phyloP scores from a whole-genome alignment of 2,329 filamentous ascomycete species.

The Colletotrichum sp. region DNA sequence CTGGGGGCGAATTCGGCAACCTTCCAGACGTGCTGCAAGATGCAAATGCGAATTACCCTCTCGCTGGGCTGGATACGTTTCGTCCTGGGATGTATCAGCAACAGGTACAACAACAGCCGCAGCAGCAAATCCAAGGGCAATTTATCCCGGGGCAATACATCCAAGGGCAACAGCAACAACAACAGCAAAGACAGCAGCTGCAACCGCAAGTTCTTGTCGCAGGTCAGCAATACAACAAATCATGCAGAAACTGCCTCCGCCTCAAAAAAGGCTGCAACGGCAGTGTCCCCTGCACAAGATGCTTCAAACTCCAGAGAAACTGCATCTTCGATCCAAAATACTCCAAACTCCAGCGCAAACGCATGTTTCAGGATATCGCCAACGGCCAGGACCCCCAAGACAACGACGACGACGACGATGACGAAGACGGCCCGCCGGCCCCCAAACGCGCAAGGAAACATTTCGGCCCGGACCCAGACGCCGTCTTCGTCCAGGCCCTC shows the following conservation, averaged over 20 bases:
- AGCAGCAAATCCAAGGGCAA: neutral
- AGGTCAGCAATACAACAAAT: neutral
- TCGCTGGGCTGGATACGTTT: neutral
- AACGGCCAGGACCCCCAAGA: neutral
- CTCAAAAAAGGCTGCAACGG: neutral
- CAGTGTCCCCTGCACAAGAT: neutral
- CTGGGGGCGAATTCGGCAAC: neutral
- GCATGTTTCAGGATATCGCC: neutral
- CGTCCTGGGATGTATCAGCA: neutral
- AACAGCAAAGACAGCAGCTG: neutral
- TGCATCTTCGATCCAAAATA: neutral
- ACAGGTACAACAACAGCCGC: neutral
- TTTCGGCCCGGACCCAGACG: neutral
- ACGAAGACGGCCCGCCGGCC: neutral
- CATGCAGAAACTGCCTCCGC: neutral
- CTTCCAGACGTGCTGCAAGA: neutral
- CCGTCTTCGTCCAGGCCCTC: neutral
- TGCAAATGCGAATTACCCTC: neutral
- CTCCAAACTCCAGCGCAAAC: neutral
- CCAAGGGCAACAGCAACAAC: neutral
- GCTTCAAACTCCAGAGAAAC: neutral
- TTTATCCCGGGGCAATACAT: fast-evolving
- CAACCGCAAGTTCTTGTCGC: neutral
- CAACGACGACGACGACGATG: neutral
- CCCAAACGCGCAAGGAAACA: neutral